Evolutionary conservation across 163 green algal species (phyloP).

Genomic region (Chlorella variabilis): DNA sequence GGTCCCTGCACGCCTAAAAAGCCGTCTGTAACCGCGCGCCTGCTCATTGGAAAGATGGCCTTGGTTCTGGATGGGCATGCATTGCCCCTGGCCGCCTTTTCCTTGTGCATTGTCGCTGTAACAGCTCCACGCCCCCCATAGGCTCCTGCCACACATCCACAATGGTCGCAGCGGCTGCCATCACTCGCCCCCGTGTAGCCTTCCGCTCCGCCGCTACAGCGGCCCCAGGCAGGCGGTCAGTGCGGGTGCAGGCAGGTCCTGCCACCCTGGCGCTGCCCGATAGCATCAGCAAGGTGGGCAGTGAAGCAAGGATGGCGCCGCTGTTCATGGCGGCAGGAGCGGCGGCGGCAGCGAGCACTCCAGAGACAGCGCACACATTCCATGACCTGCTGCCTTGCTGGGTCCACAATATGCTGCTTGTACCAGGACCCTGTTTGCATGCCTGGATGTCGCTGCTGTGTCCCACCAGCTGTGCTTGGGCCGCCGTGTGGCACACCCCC

Average conservation of each 20-base stretch:
- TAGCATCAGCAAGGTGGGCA: constrained; percentile 31
- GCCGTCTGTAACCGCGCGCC: too few species aligned
- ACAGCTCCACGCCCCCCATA: too few species aligned
- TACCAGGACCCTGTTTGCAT: too few species aligned
- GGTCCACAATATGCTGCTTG: too few species aligned
- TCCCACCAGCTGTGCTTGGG: too few species aligned
- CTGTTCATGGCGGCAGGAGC: too few species aligned
- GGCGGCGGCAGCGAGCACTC: not conserved
- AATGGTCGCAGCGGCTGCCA: not conserved
- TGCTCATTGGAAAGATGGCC: not conserved
- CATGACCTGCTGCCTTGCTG: too few species aligned
- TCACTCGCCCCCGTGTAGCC: not conserved
- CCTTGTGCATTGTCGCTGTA: not conserved
- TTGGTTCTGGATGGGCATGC: not conserved
- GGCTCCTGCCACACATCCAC: not conserved
- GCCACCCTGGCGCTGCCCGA: constrained; percentile 7
- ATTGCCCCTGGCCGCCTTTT: not conserved
- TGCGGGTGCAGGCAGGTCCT: constrained; percentile 32
- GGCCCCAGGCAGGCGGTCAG: not conserved
- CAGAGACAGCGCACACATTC: too few species aligned
- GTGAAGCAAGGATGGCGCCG: too few species aligned
- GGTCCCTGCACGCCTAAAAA: too few species aligned
- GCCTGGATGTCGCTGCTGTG: too few species aligned
- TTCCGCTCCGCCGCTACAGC: not conserved
- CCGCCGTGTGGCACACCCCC: too few species aligned